Base-by-base conservation (phyloP, 1,284 basidiomycete genomes). In the Ceratobasidium sp. region DNA sequence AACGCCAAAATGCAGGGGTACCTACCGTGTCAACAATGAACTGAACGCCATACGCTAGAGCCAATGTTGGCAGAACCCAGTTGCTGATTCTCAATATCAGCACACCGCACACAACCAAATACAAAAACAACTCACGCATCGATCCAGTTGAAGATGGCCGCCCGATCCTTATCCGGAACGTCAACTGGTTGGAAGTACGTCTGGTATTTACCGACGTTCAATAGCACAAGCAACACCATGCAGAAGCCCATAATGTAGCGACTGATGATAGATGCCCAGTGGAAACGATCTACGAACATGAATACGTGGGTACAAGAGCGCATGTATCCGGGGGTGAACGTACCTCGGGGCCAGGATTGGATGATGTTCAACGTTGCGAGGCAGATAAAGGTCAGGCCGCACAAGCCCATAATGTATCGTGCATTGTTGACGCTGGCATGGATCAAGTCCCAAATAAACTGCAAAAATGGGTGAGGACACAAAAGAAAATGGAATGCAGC, bases 301-400 rank as follows among this genome's bases (percentile, higher is more conserved):
- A 36, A 53, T 11, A 16, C 12, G 40, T 42, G 7, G 28, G 23
- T 14, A 8, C 7, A 23, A 12, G 38, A 28, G 33, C 46, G 21
- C 28, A 25, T 12, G 21, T 46, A 28, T 3, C 2, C 4, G 12
- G 33, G 4, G 21, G 18, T 12, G 30, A 23, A 21, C 44, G 33
- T 42, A 40, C 67, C 67, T 33, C 67, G 51, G 3, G 67, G 67
- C 67, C 67, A 70, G 9, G 67, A 54, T 46, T 71, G 69, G 21
- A 71, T 71, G 2, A 71, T 23, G 21, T 71, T 71, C 28, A 71
- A 14, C n/a, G 51, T 71, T 16, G 58, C 69, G 14, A 71, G n/a
- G 30, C n/a, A 71, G 42, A 61, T 71, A 48, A 71, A 61, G 2
- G 69, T 71, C 25, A 56, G 9, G 7, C 69, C 69, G 18, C 69